Evolutionary conservation across 805 yeast genomes (phyloP).

Genomic region (Jamesozyma jinghongensis): DNA sequence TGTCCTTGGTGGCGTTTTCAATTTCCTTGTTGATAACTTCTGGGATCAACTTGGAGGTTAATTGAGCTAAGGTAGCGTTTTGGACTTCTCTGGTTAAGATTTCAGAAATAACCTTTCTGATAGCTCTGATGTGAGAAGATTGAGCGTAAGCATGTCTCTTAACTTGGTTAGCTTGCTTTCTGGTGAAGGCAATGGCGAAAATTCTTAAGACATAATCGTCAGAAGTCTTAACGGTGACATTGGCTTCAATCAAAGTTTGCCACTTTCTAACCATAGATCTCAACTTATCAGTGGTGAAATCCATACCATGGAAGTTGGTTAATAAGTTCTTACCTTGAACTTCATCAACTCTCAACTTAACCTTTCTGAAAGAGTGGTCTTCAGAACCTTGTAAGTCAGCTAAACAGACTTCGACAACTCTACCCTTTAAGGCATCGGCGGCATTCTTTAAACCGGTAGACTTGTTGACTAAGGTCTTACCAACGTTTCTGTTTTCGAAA

Average conservation of each 20-base stretch:
- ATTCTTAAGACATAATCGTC: constrained; percentile 95
- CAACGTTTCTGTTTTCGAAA: constrained; percentile 95
- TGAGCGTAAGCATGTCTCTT: constrained; percentile 98
- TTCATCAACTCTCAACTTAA: constrained; percentile 96
- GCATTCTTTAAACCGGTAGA: constrained; percentile 97
- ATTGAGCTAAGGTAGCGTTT: constrained; percentile 90
- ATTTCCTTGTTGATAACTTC: constrained; percentile 98
- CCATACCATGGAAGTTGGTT: constrained; percentile 99
- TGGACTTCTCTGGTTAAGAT: constrained; percentile 94
- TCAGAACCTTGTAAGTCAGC: constrained; percentile 98
- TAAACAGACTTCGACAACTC: constrained; percentile 88
- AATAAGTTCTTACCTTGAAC: constrained; percentile 97
- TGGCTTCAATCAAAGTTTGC: constrained; percentile 97
- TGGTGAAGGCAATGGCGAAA: constrained; percentile 97
- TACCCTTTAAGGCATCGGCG: constrained; percentile 95
- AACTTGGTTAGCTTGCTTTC: constrained; percentile 92
- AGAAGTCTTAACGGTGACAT: constrained; percentile 94
- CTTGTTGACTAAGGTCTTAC: constrained; percentile 96
- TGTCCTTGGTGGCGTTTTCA: constrained; percentile 87
- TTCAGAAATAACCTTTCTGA: constrained; percentile 93
- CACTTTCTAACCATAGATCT: constrained; percentile 97
- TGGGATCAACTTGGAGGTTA: constrained; percentile 93
- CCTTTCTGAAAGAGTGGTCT: constrained; percentile 96
- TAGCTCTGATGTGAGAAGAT: constrained; percentile 91
- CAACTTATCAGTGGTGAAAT: constrained; percentile 94